Percentiles rank a stretch among this genome's conserved stretches.
Conservation (phyloP, 2,329 filamentous ascomycete genomes). For the Macrophomina pseudophaseolina region DNA sequence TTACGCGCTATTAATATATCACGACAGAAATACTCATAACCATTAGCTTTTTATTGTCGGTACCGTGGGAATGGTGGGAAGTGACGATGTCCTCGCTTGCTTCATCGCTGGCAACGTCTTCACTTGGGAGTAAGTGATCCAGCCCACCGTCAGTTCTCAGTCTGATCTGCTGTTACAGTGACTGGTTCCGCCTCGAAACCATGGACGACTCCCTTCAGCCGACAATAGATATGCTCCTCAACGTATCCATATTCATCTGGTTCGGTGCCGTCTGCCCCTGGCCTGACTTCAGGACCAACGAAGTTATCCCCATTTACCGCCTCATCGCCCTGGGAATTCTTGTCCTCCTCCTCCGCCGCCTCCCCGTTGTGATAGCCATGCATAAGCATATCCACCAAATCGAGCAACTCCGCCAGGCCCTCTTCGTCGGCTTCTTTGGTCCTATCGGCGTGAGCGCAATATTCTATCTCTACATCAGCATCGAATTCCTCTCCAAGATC, state of each 20-base stretch:
- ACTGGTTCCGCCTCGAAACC: conserved; percentile 91
- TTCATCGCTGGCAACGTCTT: conserved; percentile 92
- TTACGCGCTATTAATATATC: conserved; percentile 26
- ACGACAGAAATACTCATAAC: neutral
- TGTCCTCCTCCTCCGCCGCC: conserved; percentile 75
- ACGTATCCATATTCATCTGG: conserved; percentile 88
- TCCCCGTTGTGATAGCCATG: conserved; percentile 76
- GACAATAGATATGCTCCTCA: conserved; percentile 93
- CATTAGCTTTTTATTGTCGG: conserved; percentile 77
- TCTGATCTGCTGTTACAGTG: conserved; percentile 47
- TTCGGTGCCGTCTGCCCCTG: conserved; percentile 86
- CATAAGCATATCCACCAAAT: conserved; percentile 82
- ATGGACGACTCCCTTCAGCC: conserved; percentile 91
- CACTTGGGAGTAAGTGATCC: conserved; percentile 72
- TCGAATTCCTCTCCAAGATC: conserved; percentile 71
- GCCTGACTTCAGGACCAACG: conserved; percentile 69
- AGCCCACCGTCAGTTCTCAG: neutral
- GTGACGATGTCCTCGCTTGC: conserved; percentile 87
- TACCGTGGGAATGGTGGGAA: conserved; percentile 84
- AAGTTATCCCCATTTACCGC: conserved; percentile 73
- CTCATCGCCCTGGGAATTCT: conserved; percentile 75
- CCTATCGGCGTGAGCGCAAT: conserved; percentile 89
- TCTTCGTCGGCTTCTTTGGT: conserved; percentile 91
- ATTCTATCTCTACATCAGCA: conserved; percentile 83
- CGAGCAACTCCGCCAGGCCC: conserved; percentile 71